phyloP scores from a whole-genome alignment of 177 flowering plant species.

The Telopea speciosissima region DNA sequence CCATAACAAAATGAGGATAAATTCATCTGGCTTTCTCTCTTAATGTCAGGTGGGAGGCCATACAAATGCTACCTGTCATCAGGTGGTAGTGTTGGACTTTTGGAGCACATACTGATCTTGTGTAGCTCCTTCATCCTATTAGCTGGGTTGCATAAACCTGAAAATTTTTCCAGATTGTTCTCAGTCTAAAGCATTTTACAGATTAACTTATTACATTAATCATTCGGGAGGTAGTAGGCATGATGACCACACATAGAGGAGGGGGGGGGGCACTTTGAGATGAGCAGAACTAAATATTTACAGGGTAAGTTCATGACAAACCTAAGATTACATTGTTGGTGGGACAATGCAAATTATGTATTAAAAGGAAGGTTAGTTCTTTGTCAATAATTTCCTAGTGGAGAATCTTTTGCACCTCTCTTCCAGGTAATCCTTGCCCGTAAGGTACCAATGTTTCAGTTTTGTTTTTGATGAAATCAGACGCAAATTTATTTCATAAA shows the following conservation, averaged over 20 bases:
- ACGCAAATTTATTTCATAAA: too few relatives aligned
- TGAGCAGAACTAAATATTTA: background rate
- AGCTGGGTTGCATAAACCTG: constrained; percentile 57
- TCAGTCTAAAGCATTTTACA: background rate
- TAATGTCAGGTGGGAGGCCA: background rate
- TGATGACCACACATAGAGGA: too few relatives aligned
- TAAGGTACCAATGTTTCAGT: too few relatives aligned
- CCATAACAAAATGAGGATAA: background rate
- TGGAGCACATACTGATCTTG: constrained; percentile 34
- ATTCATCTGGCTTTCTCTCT: background rate
- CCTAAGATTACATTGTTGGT: background rate
- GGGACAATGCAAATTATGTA: background rate
- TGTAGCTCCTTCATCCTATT: constrained; percentile 45
- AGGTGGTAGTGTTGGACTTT: constrained; percentile 52
- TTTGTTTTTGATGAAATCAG: too few relatives aligned
- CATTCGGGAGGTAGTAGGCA: too few relatives aligned
- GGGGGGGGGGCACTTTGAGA: too few relatives aligned
- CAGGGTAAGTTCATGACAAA: background rate
- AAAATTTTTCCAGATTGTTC: constrained; percentile 1
- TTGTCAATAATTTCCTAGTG: background rate
- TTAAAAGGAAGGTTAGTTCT: background rate
- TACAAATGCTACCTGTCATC: constrained; percentile 20
- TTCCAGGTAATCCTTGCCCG: background rate
- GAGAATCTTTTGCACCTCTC: background rate
- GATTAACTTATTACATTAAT: background rate